Conservation (phyloP, 202 grass and related monocot genomes). For the Setaria viridis region DNA sequence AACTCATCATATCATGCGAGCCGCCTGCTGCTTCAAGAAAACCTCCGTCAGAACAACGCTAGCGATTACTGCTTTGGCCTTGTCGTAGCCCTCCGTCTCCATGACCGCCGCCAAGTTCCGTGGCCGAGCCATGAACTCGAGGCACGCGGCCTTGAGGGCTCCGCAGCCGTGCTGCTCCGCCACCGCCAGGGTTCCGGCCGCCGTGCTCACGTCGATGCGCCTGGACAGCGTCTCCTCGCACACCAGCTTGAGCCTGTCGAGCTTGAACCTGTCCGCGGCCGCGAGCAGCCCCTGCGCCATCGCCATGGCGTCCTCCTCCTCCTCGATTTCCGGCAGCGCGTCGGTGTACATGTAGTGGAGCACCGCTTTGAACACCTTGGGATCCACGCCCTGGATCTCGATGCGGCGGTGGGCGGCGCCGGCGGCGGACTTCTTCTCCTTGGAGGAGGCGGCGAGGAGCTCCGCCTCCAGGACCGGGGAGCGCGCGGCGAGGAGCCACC, state of each 20-base stretch:
- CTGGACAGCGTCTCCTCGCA: conserved; percentile 12
- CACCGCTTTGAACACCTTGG: not conserved
- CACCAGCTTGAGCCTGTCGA: not conserved
- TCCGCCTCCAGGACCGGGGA: not conserved
- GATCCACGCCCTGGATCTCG: not conserved
- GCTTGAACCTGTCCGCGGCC: not conserved
- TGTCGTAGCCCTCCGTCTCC: not conserved
- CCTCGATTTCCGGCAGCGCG: not conserved
- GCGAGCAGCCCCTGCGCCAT: not conserved
- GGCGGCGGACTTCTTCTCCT: not conserved
- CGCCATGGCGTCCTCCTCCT: not conserved
- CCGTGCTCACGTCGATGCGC: not conserved
- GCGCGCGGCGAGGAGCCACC: not conserved
- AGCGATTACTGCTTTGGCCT: not conserved
- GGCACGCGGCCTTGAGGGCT: not conserved
- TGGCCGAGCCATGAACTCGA: not conserved
- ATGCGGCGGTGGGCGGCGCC: not conserved
- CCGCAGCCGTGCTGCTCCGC: not conserved
- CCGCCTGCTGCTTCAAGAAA: not conserved
- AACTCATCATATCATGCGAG: too few species aligned
- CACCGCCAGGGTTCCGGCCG: not conserved
- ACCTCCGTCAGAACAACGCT: not conserved
- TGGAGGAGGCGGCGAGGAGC: not conserved
- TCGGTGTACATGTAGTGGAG: conserved; percentile 33
- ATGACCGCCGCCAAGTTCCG: not conserved